A percentile compares a stretch with the other conserved stretches of the same genome.
These are phyloP conservation scores for Cutaneotrichosporon mucoides DNA, from an alignment of 1,284 basidiomycete genomes.

Conservation along the genomic window DNA sequence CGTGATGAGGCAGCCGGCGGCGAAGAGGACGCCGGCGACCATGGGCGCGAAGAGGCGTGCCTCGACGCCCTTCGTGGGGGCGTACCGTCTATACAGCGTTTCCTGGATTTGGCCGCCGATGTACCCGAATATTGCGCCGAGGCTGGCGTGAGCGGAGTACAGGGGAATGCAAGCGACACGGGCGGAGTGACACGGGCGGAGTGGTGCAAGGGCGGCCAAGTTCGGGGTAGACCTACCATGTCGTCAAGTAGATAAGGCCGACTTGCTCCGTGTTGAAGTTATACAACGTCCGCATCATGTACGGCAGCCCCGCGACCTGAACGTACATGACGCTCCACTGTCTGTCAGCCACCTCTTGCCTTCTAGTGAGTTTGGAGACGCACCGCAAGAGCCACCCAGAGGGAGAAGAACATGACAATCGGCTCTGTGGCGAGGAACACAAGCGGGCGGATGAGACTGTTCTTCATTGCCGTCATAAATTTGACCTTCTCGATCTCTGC, in stretches of 20 bases:
- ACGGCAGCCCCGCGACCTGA: conserved; percentile 63
- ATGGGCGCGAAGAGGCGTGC: conserved; percentile 67
- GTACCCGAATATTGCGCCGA: conserved; percentile 62
- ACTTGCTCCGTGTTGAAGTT: conserved; percentile 62
- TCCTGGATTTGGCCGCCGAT: conserved; percentile 64
- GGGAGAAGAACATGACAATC: conserved; percentile 66
- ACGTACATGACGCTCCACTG: conserved; percentile 71
- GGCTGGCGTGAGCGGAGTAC: too few relatives aligned
- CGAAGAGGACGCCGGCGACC: conserved; percentile 60
- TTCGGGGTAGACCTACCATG: too few relatives aligned
- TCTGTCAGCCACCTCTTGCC: too few relatives aligned
- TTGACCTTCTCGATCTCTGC: conserved; percentile 44
- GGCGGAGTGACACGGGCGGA: too few relatives aligned
- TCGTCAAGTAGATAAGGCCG: conserved; percentile 60
- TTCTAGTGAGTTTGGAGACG: too few relatives aligned
- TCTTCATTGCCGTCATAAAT: conserved; percentile 36
- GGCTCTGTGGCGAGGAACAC: conserved; percentile 67
- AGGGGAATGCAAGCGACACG: too few relatives aligned
- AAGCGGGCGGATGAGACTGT: conserved; percentile 37
- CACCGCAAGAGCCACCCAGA: conserved; percentile 66
- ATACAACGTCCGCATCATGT: conserved; percentile 61
- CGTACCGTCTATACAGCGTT: conserved; percentile 53
- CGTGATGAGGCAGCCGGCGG: conserved; percentile 59
- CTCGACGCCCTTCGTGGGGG: conserved; percentile 60
- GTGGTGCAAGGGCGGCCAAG: too few relatives aligned